Percentiles rank a stretch among this genome's conserved stretches.
These are phyloP conservation scores for Haplosporangium sp. DNA, from an alignment of 371 early-diverging fungal genomes.

Conservation along the genomic window DNA sequence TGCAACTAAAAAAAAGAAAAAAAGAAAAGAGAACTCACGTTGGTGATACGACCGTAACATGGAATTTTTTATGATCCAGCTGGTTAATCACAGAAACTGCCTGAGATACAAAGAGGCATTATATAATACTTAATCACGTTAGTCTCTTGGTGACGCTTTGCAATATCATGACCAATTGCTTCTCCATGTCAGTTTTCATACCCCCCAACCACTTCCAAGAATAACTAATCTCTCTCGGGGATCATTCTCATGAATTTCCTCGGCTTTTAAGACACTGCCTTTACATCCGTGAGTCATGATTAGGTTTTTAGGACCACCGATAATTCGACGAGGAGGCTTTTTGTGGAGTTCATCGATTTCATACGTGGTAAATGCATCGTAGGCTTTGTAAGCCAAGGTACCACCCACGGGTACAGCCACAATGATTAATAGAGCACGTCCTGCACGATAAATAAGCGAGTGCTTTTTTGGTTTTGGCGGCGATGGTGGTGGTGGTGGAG, in stretches of 20 bases:
- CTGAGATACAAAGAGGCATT: conserved; percentile 13
- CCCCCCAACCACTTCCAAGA: conserved; percentile 84
- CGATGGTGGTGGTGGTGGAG: conserved; percentile 17
- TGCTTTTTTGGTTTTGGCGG: conserved; percentile 22
- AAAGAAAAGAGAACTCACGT: conserved; percentile 32
- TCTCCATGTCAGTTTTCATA: conserved; percentile 5
- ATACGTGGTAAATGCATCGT: conserved; percentile 19
- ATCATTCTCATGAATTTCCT: conserved; percentile 51
- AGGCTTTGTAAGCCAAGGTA: conserved; percentile 9
- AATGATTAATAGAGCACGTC: conserved; percentile 24
- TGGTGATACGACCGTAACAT: conserved; percentile 80
- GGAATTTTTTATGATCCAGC: conserved; percentile 77
- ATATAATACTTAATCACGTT: not conserved
- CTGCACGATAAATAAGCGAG: conserved; percentile 40
- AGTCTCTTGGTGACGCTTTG: not conserved
- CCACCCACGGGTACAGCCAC: conserved; percentile 37
- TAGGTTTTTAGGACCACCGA: conserved; percentile 57
- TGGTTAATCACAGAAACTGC: conserved; percentile 69
- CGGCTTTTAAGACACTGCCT: conserved; percentile 42
- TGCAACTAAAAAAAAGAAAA: not conserved
- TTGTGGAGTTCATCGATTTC: conserved; percentile 38
- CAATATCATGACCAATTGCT: not conserved
- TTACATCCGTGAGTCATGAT: conserved; percentile 52
- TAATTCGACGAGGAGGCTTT: conserved; percentile 18
- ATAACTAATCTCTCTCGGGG: conserved; percentile 76